A percentile compares a stretch with the other conserved stretches of the same genome.
These are phyloP conservation scores for Globisporangium spiculum DNA, from an alignment of 352 stramenopile species.

Conservation along the genomic window DNA sequence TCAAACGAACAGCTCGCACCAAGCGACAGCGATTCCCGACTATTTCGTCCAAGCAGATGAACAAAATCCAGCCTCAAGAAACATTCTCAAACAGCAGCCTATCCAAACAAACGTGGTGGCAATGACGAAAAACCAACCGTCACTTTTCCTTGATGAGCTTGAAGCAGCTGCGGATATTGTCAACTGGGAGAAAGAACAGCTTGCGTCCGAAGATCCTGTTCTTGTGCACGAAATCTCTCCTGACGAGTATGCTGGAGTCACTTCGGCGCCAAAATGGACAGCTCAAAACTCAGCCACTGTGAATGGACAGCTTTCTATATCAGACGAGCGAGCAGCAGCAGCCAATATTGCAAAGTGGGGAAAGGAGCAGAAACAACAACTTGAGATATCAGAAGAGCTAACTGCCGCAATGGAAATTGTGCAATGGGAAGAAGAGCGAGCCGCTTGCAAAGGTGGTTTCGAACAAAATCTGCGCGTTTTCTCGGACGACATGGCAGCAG, in stretches of 20 bases:
- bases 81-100: conserved; percentile 7
- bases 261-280: background rate
- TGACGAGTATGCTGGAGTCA: conserved; percentile 4
- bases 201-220: conserved; percentile 1
- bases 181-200: conserved; percentile 23
- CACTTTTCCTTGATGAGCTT: conserved; percentile 23
- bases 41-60: background rate
- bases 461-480: conserved; percentile 13
- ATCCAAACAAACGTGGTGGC: background rate
- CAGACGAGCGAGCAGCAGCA: conserved; percentile 34
- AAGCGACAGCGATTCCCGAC: background rate
- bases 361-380: conserved; percentile 27
- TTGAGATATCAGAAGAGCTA: conserved; percentile 16
- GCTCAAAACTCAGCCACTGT: background rate
- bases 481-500: conserved; percentile 37
- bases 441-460: background rate
- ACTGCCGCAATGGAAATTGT: conserved; percentile 16
- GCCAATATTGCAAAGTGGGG: conserved; percentile 49
- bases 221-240: conserved; percentile 14
- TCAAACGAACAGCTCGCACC: background rate
- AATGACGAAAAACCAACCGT: background rate
- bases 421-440: conserved; percentile 16
- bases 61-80: background rate
- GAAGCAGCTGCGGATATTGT: conserved; percentile 21
- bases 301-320: conserved; percentile 14